Base-by-base conservation (phyloP, 164 flowering plant species). In the Aristolochia fimbriata region DNA sequence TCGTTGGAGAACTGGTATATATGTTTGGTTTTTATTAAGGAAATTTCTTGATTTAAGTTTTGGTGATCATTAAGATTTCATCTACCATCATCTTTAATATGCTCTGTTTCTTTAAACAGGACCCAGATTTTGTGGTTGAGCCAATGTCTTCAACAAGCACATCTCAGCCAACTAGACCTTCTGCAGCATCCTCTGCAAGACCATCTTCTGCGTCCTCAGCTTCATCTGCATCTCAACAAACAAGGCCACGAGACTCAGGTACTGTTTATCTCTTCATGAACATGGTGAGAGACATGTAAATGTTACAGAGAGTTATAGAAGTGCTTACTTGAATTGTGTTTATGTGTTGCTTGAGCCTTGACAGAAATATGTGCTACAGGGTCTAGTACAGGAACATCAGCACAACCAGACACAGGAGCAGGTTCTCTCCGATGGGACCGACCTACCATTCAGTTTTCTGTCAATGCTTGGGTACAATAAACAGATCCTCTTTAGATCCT, bases 401-500 rank as follows among this genome's bases (percentile, higher is more conserved):
- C 86, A 47, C 47, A 81, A 43, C 59, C 84, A 58, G 73, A 75
- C 62, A 57, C 80, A 20, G 67, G 51, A 74, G 68, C 79, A 57
- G 73, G 81, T 62, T 70, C 94, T 59, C 47, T 83, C 61, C 96
- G 87, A 17, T 84, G 89, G 97, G 91, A 94, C 71, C 73, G 82
- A 30, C 83, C 82, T 59, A 91, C 99, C 33, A 83, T 91, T 68
- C 96, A 84, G 37, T 94, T 94, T 73, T 87, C 97, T 64, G 77
- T 86, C 63, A 87, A 85, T 86, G 96, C 96, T 64, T 94, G 99
- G 99, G 99, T 94, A 85, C 48, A 55, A 16, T n/a, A 46, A 21
- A 10, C 43, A 6, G 43, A 7, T 37, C 43, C 43, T 7, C 8
- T 37, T 37, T 37, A 37, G 12, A 37, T 37, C 43, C 8, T 37